Base-by-base conservation (phyloP, 1,284 basidiomycete genomes). In the Tilletia indica region DNA sequence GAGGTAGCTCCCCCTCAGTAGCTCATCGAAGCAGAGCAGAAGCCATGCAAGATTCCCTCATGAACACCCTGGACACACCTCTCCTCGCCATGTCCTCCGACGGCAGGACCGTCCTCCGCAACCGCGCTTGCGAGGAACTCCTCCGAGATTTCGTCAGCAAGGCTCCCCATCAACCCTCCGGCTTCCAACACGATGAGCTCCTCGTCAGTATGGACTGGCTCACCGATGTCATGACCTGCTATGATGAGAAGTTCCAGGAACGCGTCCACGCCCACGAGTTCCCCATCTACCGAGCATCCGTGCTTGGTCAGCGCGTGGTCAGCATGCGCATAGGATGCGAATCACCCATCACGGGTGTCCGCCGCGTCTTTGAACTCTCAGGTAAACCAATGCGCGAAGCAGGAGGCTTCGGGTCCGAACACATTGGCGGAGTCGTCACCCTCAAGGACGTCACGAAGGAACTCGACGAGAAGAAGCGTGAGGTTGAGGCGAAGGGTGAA, bases 281-380 rank as follows among this genome's bases (percentile, higher is more conserved):
- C 67, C 80, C 80, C 31, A 82, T 82, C 70, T 82, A 82, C 71
- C 71, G 75, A 16, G 76, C 78, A n/a, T 71, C 79, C 49, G 68
- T 82, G 25, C 68, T 77, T 1, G 80, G 78, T 31, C 74, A 82
- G 39, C 49, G 68, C 47, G 72, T 74, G 47, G 71, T 74, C 39
- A 71, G 78, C 1, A 74, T 80, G 36, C 36, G 66, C 0, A 75
- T 82, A 61, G 80, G 79, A 49, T 77, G 76, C 61, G 45, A 73
- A 9, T 74, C 73, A 31, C 71, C 71, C 42, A 74, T 74, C 56
- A 79, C 78, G 1, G 75, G 79, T 14, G 70, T 68, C 11, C 71
- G 77, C 1, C 67, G 61, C 12, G 71, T 80, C 0, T 74, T 74
- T 58, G 75, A 80, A 67, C 71, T 82, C 68, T 54, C 58, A n/a